These are phyloP conservation scores for Roridomyces roridus DNA, from an alignment of 768 basidiomycete genomes.

Conservation along the genomic window DNA sequence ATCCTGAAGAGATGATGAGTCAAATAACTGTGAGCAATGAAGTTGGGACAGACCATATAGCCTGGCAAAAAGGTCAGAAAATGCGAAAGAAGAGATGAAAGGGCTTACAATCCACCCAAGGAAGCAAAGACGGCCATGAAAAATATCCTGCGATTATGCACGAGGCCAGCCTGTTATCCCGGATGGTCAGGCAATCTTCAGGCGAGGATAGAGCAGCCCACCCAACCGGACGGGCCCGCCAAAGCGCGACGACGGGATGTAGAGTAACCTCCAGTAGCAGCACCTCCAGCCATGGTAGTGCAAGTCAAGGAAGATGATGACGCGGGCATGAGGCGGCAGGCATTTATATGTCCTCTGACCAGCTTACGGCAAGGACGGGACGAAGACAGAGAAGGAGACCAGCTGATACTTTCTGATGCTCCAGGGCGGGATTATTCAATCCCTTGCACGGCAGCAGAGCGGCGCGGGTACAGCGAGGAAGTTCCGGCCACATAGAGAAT, in stretches of 20 bases:
- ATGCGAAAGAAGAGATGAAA: not conserved
- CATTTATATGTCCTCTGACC: not conserved
- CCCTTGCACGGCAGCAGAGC: no score
- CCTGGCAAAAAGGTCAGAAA: constrained; percentile 38
- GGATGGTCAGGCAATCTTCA: not conserved
- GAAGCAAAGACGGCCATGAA: constrained; percentile 79
- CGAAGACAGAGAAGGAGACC: not conserved
- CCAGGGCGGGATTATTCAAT: no score
- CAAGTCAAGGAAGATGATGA: not conserved
- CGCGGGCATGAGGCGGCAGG: not conserved
- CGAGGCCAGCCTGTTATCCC: constrained; percentile 57
- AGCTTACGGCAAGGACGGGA: constrained; percentile 2
- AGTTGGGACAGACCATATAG: constrained; percentile 58
- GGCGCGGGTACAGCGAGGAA: no score
- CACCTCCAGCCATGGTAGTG: constrained; percentile 52
- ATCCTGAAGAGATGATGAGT: constrained; percentile 46
- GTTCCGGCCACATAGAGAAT: no score
- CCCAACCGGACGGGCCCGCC: constrained; percentile 73
- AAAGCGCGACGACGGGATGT: constrained; percentile 58
- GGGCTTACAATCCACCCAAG: constrained; percentile 68
- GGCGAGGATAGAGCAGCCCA: constrained; percentile 33
- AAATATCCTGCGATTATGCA: constrained; percentile 70
- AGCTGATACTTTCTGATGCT: not conserved
- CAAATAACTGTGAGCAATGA: constrained; percentile 4
- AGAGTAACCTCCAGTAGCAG: constrained; percentile 40